Evolutionary conservation across 345 rosid genomes (phyloP), one percentile per base, ranked within the genome.

Genomic region (Boechera retrofracta): DNA sequence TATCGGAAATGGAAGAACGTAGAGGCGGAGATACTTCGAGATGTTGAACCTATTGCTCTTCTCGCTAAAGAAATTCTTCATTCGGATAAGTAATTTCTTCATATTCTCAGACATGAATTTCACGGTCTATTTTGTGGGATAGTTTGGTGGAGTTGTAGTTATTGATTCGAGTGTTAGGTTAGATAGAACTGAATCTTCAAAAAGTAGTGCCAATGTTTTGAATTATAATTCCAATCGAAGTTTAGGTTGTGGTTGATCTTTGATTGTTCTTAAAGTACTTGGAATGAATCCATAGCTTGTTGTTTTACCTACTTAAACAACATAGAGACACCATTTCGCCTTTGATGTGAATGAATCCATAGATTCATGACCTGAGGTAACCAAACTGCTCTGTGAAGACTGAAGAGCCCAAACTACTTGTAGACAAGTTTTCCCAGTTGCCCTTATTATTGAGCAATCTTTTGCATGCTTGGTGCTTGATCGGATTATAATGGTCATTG

Each of bases 41-140:
- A 92, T 76, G 81, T 92, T 55, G 82, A 81, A 74, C 87, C 97
- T 35, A 77, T 79, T 10, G 54, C 81, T 76, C 75, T 75, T 32
- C 88, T 85, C 29, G 48, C 89, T n/a, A 92, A 89, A 80, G 88
- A 85, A 18, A 89, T 94, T 81, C 86, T 94, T 74, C 97, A 92
- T 79, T 89, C 98, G 1, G 77, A 81, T 61, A 84, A 88, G 98
- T 94, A 52, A 45, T 13, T 21, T 21, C 24, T 21, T 21, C 24
- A 21, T 21, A 21, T 21, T 21, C 24, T 21, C 24, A 21, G 24
- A 21, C 24, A 21, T 12, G 26, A 18, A 32, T 13, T 42, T 24
- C 35, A 35, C 28, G 29, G 18, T 35, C 6, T 21, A 28, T 5
- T 28, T 35, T 66, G 48, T 16, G 3, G 48, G 21, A 60, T 42